A percentile compares a stretch with the other conserved stretches of the same genome.
phyloP scores from a whole-genome alignment of 2,329 filamentous ascomycete genomes.

The Ophiostoma montium region DNA sequence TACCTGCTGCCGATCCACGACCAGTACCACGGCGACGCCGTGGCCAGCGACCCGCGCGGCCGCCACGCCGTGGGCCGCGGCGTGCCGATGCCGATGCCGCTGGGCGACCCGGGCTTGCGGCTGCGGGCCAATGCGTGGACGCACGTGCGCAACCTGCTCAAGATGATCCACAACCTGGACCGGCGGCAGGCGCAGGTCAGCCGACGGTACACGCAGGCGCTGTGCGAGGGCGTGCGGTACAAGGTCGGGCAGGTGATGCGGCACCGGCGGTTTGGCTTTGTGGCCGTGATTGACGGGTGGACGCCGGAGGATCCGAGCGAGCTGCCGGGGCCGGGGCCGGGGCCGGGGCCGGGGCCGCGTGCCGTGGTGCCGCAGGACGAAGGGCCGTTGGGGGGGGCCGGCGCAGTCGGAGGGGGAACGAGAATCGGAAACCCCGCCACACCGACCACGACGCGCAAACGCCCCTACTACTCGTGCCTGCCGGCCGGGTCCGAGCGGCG shows the following conservation, averaged over 20 bases:
- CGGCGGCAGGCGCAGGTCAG: constrained; percentile 22
- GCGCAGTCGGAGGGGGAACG: too few species aligned
- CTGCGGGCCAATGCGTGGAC: constrained; percentile 19
- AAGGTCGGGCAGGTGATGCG: constrained; percentile 71
- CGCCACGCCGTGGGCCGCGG: not conserved
- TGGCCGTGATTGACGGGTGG: constrained; percentile 84
- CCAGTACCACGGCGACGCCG: constrained; percentile 18
- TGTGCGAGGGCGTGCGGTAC: constrained; percentile 37
- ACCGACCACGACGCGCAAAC: not conserved
- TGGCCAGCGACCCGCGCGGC: not conserved
- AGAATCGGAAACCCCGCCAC: too few species aligned
- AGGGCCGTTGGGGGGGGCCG: too few species aligned
- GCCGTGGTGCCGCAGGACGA: not conserved
- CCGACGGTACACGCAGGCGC: constrained; percentile 22
- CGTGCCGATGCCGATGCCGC: not conserved
- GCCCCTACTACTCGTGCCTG: constrained; percentile 74
- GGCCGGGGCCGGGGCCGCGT: constrained; percentile 19
- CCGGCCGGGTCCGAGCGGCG: constrained; percentile 38
- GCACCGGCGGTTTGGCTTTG: constrained; percentile 67
- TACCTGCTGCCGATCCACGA: constrained; percentile 52
- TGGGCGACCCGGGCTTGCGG: constrained; percentile 11
- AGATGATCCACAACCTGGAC: constrained; percentile 31
- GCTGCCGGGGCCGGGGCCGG: not conserved
- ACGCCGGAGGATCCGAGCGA: constrained; percentile 26
- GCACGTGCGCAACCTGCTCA: constrained; percentile 24